Percentiles rank a stretch among this genome's conserved stretches.
Conservation (phyloP, 257 asterid genomes). For the Gynochthodes officinalis region DNA sequence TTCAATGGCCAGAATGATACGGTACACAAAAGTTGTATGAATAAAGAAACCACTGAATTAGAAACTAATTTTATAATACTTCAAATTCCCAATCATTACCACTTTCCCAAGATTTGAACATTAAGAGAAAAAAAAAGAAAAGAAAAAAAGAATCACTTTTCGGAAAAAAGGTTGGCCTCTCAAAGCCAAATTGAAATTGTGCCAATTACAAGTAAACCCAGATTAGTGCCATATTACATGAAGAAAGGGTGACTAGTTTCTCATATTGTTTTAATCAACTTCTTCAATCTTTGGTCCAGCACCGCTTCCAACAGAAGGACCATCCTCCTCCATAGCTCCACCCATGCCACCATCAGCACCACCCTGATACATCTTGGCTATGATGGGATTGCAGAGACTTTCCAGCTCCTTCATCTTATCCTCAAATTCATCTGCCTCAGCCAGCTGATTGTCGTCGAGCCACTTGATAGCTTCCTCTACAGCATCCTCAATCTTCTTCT, state of each 20-base stretch:
- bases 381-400: constrained; percentile 32
- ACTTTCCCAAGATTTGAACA: too few relatives aligned
- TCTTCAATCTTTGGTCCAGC: constrained; percentile 35
- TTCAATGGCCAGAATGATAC: too few relatives aligned
- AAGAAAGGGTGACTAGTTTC: not conserved
- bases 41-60: too few relatives aligned
- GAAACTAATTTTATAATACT: too few relatives aligned
- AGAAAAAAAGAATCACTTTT: too few relatives aligned
- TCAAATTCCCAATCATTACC: too few relatives aligned
- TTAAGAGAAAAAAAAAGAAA: too few relatives aligned
- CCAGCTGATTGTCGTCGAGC: constrained; percentile 21
- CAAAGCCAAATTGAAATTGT: too few relatives aligned
- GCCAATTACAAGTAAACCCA: not conserved
- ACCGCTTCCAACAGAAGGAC: constrained; percentile 15
- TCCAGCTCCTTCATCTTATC: constrained; percentile 29
- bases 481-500: constrained; percentile 21
- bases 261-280: constrained; percentile 17
- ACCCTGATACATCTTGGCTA: constrained; percentile 33
- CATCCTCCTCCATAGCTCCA: constrained; percentile 29
- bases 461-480: constrained; percentile 23
- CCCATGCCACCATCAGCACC: constrained; percentile 25
- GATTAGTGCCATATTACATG: too few relatives aligned
- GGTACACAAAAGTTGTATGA: too few relatives aligned
- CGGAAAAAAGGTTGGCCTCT: too few relatives aligned
- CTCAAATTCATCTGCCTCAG: constrained; percentile 19